Evolutionary conservation across 805 yeast genomes (phyloP).

Genomic region (Yarrowia sp.): DNA sequence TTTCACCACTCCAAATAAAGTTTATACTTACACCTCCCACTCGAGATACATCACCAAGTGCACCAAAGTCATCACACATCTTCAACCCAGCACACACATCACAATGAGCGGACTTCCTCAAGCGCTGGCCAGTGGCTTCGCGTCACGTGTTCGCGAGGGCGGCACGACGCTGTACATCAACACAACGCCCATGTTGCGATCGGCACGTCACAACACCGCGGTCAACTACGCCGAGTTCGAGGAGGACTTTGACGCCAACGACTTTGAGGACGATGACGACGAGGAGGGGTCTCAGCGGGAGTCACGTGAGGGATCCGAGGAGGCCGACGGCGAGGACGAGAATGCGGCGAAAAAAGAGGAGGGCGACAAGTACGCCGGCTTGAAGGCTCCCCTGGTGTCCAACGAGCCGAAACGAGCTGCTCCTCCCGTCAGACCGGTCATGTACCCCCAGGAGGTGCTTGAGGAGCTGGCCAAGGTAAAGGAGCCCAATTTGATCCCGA

Average conservation of each 20-base stretch:
- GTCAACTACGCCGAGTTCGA: constrained; percentile 84
- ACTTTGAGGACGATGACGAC: constrained; percentile 52
- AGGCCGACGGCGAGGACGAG: constrained; percentile 7
- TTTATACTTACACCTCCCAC: constrained; percentile 9
- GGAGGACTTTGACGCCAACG: constrained; percentile 59
- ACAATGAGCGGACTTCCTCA: constrained; percentile 57
- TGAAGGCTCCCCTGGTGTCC: constrained; percentile 49
- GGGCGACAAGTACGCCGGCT: constrained; percentile 51
- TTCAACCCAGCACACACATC: too few relatives aligned
- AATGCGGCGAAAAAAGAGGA: constrained; percentile 42
- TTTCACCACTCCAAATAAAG: not conserved
- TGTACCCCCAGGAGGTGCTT: constrained; percentile 51
- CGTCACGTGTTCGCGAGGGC: constrained; percentile 73
- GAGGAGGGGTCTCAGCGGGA: constrained; percentile 16
- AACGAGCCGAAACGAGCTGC: constrained; percentile 30
- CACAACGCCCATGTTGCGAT: constrained; percentile 74
- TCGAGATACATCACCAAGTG: constrained; percentile 12
- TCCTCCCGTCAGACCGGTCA: constrained; percentile 27
- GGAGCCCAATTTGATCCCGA: constrained; percentile 64
- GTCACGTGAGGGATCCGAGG: constrained; percentile 24
- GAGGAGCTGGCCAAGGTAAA: constrained; percentile 52
- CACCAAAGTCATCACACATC: not conserved
- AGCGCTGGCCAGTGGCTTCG: constrained; percentile 77
- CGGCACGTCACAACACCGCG: constrained; percentile 64
- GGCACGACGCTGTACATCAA: constrained; percentile 75